Evolutionary conservation across 371 early-diverging fungal genomes (phyloP).

Genomic region (Haplosporangium sp.): DNA sequence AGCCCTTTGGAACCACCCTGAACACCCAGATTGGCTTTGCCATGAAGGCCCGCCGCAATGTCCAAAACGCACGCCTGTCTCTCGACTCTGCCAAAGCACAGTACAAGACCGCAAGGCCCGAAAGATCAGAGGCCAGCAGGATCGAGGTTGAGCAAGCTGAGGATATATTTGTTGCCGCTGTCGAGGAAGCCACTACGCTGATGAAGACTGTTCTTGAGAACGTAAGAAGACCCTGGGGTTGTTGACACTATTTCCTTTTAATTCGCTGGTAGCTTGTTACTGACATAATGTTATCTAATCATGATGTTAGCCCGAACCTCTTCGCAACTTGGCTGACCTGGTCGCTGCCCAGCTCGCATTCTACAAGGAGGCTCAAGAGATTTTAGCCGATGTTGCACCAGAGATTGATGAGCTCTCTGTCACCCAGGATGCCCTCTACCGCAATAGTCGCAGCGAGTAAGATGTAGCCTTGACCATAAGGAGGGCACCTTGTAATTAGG

Average conservation of each 20-base stretch:
- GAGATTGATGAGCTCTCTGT: constrained; percentile 94
- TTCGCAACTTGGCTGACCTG: constrained; percentile 85
- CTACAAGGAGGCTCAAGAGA: constrained; percentile 84
- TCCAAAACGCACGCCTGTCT: constrained; percentile 78
- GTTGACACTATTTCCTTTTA: background rate
- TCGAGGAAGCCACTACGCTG: constrained; percentile 90
- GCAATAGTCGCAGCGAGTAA: constrained; percentile 65
- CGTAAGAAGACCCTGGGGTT: constrained; percentile 55
- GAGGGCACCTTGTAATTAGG: background rate
- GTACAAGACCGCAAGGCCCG: constrained; percentile 76
- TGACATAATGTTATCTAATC: background rate
- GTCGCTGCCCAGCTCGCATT: constrained; percentile 89
- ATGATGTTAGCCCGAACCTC: constrained; percentile 79
- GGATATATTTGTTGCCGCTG: constrained; percentile 91
- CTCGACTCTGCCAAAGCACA: constrained; percentile 87
- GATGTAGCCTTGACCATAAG: background rate
- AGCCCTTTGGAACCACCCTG: constrained; percentile 77
- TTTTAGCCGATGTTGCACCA: constrained; percentile 82
- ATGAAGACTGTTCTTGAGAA: constrained; percentile 93
- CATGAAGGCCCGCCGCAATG: constrained; percentile 86
- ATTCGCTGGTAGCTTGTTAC: background rate
- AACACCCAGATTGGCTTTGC: constrained; percentile 82
- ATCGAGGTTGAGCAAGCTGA: constrained; percentile 90
- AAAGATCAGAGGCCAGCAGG: constrained; percentile 74
- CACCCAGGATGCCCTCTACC: constrained; percentile 89